Percentiles rank a stretch among this genome's conserved stretches.
Evolutionary conservation across 495 filamentous ascomycete genomes (phyloP).

Genomic region (Daldinia bambusicola): DNA sequence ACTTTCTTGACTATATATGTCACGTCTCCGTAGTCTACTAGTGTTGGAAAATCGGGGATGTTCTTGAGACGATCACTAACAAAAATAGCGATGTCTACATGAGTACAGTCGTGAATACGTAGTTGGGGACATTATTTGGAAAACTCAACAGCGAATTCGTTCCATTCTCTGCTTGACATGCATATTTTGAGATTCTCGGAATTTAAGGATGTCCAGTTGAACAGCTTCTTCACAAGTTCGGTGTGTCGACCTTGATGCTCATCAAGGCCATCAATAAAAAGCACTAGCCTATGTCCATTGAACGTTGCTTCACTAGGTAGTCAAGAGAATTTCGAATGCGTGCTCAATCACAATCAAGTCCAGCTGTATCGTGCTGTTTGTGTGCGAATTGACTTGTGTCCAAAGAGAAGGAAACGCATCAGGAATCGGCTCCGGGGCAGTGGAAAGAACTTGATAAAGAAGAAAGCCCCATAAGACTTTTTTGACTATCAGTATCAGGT

Average conservation of each 20-base stretch:
- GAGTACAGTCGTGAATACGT: slow-evolving; percentile 30
- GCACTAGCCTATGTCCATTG: slow-evolving; percentile 51
- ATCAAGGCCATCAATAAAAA: slow-evolving; percentile 51
- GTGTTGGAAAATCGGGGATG: background rate
- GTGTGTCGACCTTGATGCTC: slow-evolving; percentile 46
- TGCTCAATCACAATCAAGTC: background rate
- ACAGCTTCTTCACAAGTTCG: slow-evolving; percentile 18
- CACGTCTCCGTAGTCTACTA: background rate
- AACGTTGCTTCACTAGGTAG: slow-evolving; percentile 10
- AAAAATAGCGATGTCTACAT: slow-evolving; percentile 16
- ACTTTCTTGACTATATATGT: background rate
- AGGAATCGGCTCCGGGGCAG: slow-evolving; percentile 34
- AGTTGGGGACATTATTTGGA: slow-evolving; percentile 23
- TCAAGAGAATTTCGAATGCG: background rate
- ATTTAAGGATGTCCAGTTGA: slow-evolving; percentile 27
- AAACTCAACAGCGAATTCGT: slow-evolving; percentile 51
- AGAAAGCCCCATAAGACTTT: slow-evolving; percentile 55
- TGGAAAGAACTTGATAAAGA: slow-evolving; percentile 50
- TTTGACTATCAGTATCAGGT: slow-evolving; percentile 50
- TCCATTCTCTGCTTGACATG: slow-evolving; percentile 57
- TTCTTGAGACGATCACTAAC: background rate
- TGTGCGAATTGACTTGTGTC: background rate
- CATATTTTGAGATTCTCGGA: slow-evolving; percentile 51
- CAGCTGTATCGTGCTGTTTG: background rate
- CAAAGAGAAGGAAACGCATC: background rate